Evolutionary conservation across 2,329 filamentous ascomycete species (phyloP), one percentile per base, ranked within the genome.

Genomic region (Trichoderma citrinoviride): DNA sequence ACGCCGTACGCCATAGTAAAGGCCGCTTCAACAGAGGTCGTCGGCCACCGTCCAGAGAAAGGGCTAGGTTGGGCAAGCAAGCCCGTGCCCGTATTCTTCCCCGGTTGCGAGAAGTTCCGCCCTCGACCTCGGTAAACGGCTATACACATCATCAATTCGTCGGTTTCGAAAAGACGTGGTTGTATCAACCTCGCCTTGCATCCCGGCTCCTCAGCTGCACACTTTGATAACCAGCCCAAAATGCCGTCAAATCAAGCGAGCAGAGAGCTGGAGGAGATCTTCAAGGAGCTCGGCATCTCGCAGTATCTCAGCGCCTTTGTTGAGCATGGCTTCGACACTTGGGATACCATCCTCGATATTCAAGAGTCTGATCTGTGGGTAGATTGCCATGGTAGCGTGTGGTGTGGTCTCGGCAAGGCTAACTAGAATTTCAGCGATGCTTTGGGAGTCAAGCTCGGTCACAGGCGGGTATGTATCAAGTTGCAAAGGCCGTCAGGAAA

Each of bases 271-370:
- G 85, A 82, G 70, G 77, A 82, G 43, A 84, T 89, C 69, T 87
- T 94, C 74, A 83, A 85, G 78, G 89, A 91, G 82, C 82, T 94
- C 81, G 91, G 90, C 74, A 83, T 95, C 76, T 82, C 86, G 78
- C 90, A 93, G 77, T 94, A 95, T 78, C 84, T 91, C 66, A 83
- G 88, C 69, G 78, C 82, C 64, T 91, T 95, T 71, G 75, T 91
- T 49, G 86, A 91, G 61, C 90, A 94, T 77, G 91, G 91, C 3
- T 95, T 95, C 75, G 91, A 95, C 75, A 87, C 88, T 12, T 94
- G 91, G 91, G 90, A 92, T 40, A 93, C 89, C 1, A 88, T 94
- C 63, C 81, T 93, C 57, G 91, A 94, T 73, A 93, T 95, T 61
- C 92, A 91, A 67, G 91, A 94, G 76, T 90, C 90, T 25, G 91